These are phyloP conservation scores for Dactylella cylindrospora DNA, from an alignment of 2,329 filamentous ascomycete species.

Conservation along the genomic window DNA sequence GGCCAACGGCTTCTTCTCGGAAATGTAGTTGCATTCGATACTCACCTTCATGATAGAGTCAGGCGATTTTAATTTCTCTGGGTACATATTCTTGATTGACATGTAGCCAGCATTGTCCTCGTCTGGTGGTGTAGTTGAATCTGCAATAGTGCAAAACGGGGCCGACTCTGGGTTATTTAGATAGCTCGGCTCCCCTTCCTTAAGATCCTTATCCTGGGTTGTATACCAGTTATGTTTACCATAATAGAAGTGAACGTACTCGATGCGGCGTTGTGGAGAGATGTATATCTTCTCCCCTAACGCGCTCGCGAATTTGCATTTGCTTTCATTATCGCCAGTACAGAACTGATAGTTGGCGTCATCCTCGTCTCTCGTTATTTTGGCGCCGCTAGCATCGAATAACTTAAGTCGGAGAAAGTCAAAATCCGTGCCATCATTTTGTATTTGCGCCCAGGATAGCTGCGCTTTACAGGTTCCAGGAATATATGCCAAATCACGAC, in stretches of 20 bases:
- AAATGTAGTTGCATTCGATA: too few relatives aligned
- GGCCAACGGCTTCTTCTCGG: too few relatives aligned
- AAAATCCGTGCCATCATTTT: too few relatives aligned
- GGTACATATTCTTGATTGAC: background rate
- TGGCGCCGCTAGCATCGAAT: conserved; percentile 5
- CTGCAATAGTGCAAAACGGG: conserved; percentile 4
- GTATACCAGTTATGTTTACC: background rate
- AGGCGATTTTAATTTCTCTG: too few relatives aligned
- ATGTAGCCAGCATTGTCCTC: background rate
- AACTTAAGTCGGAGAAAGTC: too few relatives aligned
- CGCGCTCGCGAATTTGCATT: background rate
- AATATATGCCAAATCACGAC: background rate
- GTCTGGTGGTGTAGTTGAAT: background rate
- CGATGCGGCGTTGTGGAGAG: conserved; percentile 6
- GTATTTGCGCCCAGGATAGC: too few relatives aligned
- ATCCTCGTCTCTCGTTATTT: background rate
- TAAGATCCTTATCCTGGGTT: background rate
- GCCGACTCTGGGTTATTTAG: background rate
- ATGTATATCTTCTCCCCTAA: background rate
- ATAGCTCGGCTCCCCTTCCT: background rate
- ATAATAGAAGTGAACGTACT: conserved; percentile 11
- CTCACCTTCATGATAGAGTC: too few relatives aligned
- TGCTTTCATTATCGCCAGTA: background rate
- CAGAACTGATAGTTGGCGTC: background rate
- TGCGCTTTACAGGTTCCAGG: too few relatives aligned